Evolutionary conservation across 2,329 filamentous ascomycete species (phyloP), one percentile per base, ranked within the genome.

Genomic region (Aspergillus hortae): DNA sequence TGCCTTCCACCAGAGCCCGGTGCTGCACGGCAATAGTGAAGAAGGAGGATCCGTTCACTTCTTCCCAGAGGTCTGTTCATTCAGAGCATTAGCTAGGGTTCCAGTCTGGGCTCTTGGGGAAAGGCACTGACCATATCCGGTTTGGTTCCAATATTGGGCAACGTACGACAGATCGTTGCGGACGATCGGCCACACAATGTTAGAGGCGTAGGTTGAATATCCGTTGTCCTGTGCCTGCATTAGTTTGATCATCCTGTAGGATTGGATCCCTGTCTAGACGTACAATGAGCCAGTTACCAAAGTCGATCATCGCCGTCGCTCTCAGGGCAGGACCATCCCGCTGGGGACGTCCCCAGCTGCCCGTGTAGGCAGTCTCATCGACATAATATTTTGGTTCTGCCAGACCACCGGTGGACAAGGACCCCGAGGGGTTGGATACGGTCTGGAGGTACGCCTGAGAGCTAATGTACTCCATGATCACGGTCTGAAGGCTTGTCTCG

Each of bases 251-350:
- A 9, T 5, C 3, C 6, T 2, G 7, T 7, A 10, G 14, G 2
- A n/a, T 2, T 27, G 9, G 11, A 6, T 30, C 5, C 5, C 4
- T 12, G 15, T 19, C n/a, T 2, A 32, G 41, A 49, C 61, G 17
- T 58, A 66, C 64, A 46, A 90, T 73, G 23, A 92, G 74, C 82
- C 87, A 90, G 63, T 86, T 84, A 4, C 86, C 81, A 64, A 92
- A 94, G 0, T 78, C 78, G 49, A 88, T 86, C 63, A 94, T 69
- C 2, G 89, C 83, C 43, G 84, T 89, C 1, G 88, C 89, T 48
- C 90, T 80, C 33, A 94, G 79, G 17, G 89, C 83, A 23, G 90
- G 89, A 0, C 89, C 89, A 69, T 94, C 89, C 41, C 86, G 80
- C 70, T 94, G 89, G 11, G 89, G 89, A 17, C 89, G 83, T 21